Evolutionary conservation across 768 basidiomycete species (phyloP).

Genomic region (Mrakia gelida): DNA sequence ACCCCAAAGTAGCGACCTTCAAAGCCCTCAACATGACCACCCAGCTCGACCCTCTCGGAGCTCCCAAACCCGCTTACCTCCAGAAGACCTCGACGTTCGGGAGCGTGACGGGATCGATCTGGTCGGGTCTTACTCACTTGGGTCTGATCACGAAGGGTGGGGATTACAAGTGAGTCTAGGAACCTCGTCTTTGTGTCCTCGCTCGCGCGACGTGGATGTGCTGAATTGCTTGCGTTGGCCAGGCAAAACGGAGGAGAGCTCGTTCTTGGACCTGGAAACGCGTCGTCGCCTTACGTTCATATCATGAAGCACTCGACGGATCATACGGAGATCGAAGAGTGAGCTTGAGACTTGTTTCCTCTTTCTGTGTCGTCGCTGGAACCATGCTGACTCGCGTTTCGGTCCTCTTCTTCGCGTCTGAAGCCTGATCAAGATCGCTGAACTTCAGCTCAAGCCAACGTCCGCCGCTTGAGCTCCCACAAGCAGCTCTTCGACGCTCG

Average conservation of each 20-base stretch:
- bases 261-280: neutral
- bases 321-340: neutral
- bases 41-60: neutral
- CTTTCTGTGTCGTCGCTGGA: neutral
- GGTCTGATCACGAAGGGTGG: neutral
- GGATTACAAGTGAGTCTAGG: neutral
- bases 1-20: neutral
- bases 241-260: slow-evolving; percentile 16
- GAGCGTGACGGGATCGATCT: too few relatives aligned
- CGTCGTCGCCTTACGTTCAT: neutral
- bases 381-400: too few relatives aligned
- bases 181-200: neutral
- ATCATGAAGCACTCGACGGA: neutral
- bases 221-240: neutral
- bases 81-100: too few relatives aligned
- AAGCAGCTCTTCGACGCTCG: too few relatives aligned
- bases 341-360: neutral
- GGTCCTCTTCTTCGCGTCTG: too few relatives aligned
- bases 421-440: too few relatives aligned
- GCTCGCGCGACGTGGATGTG: neutral
- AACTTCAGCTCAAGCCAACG: too few relatives aligned
- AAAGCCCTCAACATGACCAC: neutral
- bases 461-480: too few relatives aligned
- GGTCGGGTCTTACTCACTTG: neutral
- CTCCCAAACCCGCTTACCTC: too few relatives aligned